A percentile compares a stretch with the other conserved stretches of the same genome.
Evolutionary conservation across 2,329 filamentous ascomycete species (phyloP).

Genomic region (Colletotrichum sp.): DNA sequence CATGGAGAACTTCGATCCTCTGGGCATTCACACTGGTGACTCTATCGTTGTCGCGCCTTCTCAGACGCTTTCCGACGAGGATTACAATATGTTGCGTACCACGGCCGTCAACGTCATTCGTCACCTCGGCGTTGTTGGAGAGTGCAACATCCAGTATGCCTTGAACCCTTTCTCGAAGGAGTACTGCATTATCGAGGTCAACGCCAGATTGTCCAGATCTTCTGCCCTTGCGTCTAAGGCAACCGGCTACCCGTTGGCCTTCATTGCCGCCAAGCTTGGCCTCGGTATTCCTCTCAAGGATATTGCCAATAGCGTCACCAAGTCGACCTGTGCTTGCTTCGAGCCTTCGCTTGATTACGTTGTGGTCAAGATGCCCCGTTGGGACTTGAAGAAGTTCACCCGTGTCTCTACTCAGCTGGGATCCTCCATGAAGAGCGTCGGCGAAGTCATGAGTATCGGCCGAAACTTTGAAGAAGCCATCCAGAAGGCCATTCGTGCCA

Average conservation of each 20-base stretch:
- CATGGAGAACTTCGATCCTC: constrained; percentile 99
- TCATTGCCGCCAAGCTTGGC: constrained; percentile 96
- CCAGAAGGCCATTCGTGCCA: constrained; percentile 94
- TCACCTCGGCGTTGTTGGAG: constrained; percentile 94
- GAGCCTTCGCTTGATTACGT: constrained; percentile 98
- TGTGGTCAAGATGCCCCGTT: constrained; percentile 97
- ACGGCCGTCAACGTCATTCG: constrained; percentile 97
- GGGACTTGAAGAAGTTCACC: constrained; percentile 99
- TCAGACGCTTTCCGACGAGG: constrained; percentile 94
- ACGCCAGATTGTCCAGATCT: constrained; percentile 92
- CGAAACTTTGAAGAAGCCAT: constrained; percentile 97
- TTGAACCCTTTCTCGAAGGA: constrained; percentile 94
- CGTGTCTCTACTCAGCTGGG: constrained; percentile 94
- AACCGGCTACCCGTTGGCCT: constrained; percentile 93
- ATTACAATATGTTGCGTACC: constrained; percentile 98
- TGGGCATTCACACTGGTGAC: constrained; percentile 97
- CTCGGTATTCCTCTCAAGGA: constrained; percentile 94
- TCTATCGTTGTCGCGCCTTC: constrained; percentile 98
- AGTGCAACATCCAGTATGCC: constrained; percentile 99
- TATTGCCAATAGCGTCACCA: constrained; percentile 94
- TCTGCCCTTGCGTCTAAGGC: constrained; percentile 96
- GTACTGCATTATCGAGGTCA: constrained; percentile 99
- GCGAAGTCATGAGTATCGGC: constrained; percentile 98
- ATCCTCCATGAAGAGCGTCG: constrained; percentile 99
- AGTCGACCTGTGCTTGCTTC: constrained; percentile 95